A percentile compares a stretch with the other conserved stretches of the same genome.
phyloP scores from a whole-genome alignment of 371 early-diverging fungal species.

The Mucor velutinosus region DNA sequence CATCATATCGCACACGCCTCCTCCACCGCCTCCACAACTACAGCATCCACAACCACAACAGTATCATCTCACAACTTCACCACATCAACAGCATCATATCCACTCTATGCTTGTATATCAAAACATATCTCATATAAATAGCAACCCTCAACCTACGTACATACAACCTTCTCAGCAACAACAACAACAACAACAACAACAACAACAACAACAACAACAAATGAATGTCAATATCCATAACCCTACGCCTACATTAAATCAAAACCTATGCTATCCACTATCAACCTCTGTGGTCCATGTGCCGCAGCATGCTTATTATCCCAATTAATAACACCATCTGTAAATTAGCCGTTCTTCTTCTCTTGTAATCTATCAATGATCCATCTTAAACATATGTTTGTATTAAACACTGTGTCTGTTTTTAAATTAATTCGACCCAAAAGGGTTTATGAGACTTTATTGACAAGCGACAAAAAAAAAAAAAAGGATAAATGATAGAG shows the following conservation, averaged over 20 bases:
- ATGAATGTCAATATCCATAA: neutral
- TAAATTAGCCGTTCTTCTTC: neutral
- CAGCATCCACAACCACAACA: neutral
- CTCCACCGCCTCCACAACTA: neutral
- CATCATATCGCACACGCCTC: neutral
- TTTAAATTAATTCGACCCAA: neutral
- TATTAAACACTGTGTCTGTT: neutral
- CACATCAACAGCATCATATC: neutral
- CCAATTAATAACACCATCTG: neutral
- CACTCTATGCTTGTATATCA: neutral
- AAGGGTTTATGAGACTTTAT: neutral
- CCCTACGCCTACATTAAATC: neutral
- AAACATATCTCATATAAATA: neutral
- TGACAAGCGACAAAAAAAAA: neutral
- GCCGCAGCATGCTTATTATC: neutral
- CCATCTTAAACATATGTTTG: neutral
- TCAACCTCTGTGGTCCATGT: neutral
- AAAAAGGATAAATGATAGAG: too few relatives aligned
- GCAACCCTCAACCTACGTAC: neutral
- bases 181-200: neutral
- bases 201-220: neutral
- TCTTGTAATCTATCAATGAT: neutral
- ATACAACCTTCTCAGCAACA: neutral
- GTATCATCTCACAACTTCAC: neutral
- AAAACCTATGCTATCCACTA: neutral